phyloP scores from a whole-genome alignment of 2,329 filamentous ascomycete genomes.

The Hypoxylon sp. region DNA sequence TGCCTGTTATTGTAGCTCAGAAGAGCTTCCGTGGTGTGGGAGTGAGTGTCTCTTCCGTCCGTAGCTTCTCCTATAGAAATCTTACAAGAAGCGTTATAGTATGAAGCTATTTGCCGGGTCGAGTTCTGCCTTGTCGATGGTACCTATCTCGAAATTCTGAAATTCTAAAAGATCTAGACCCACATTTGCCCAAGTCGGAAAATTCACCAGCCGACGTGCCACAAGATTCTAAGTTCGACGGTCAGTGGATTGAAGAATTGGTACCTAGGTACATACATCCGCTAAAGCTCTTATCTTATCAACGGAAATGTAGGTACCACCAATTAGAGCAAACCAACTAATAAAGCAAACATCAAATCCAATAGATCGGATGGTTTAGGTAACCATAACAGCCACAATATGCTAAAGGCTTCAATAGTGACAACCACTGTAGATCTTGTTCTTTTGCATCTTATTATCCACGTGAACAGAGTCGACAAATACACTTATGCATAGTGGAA shows the following conservation, averaged over 20 bases:
- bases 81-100: constrained; percentile 10
- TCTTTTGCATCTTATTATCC: neutral
- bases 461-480: neutral
- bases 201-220: constrained; percentile 42
- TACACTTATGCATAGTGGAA: neutral
- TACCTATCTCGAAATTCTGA: constrained; percentile 39
- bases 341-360: neutral
- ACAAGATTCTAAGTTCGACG: neutral
- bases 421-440: neutral
- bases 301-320: neutral
- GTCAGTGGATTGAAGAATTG: neutral
- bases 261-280: constrained; percentile 13
- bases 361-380: neutral
- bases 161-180: constrained; percentile 43
- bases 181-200: constrained; percentile 40
- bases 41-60: neutral
- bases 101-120: constrained; percentile 35
- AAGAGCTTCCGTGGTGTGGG: constrained; percentile 46
- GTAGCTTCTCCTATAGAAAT: constrained; percentile 3
- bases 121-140: constrained; percentile 32
- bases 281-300: constrained; percentile 28
- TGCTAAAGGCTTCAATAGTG: neutral
- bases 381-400: neutral
- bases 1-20: constrained; percentile 55
- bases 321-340: neutral